phyloP scores from a whole-genome alignment of 2,329 filamentous ascomycete species.

The Dothideomycetes sp. region DNA sequence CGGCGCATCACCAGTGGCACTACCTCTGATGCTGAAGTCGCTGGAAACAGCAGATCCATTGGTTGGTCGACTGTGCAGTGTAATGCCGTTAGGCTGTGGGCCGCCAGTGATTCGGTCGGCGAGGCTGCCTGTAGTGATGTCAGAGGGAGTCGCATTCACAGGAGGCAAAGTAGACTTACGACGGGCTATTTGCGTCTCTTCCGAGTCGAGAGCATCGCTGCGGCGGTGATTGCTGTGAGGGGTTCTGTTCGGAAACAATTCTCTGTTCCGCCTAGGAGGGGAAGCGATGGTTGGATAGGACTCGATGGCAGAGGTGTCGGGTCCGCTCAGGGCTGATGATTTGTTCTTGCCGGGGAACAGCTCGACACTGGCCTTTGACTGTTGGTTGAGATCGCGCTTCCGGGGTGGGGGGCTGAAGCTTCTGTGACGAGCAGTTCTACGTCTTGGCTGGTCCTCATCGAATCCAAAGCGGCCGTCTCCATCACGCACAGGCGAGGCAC shows the following conservation, averaged over 20 bases:
- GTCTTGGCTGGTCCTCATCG: constrained; percentile 36
- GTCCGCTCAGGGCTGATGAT: constrained; percentile 4
- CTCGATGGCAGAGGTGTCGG: constrained; percentile 4
- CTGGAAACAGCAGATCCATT: not conserved
- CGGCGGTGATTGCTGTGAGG: constrained; percentile 30
- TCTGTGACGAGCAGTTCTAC: constrained; percentile 30
- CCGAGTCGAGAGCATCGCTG: constrained; percentile 29
- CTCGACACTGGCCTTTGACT: constrained; percentile 10
- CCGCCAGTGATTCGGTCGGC: constrained; percentile 11
- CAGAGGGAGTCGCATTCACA: not conserved
- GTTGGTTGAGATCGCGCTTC: constrained; percentile 11
- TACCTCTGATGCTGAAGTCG: constrained; percentile 24
- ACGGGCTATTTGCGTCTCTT: constrained; percentile 12
- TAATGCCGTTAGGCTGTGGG: constrained; percentile 6
- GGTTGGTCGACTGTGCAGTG: not conserved
- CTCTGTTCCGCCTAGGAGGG: constrained; percentile 20
- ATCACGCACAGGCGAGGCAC: constrained; percentile 44
- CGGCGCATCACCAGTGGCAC: constrained; percentile 11
- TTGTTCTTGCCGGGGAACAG: constrained; percentile 6
- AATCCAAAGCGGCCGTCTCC: constrained; percentile 39
- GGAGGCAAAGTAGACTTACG: constrained; percentile 3
- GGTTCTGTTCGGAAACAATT: constrained; percentile 28
- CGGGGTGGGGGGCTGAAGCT: constrained; percentile 25
- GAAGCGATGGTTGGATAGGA: constrained; percentile 6
- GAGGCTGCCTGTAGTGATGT: constrained; percentile 7